phyloP scores from a whole-genome alignment of 1,284 basidiomycete genomes.

The Ceraceosorus guamensis region DNA sequence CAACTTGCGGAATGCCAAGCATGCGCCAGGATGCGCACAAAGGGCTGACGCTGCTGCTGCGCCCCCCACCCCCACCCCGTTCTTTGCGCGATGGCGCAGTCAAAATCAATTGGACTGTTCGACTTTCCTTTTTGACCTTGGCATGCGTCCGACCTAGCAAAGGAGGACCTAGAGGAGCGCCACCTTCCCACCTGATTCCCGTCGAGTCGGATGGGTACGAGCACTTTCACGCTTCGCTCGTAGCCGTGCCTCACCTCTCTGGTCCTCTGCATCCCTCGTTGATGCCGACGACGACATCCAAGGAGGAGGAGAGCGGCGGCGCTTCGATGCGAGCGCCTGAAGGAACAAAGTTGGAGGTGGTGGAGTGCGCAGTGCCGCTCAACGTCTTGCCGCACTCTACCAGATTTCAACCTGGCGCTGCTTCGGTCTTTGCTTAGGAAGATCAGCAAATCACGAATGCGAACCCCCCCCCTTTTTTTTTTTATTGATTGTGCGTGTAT shows the following conservation, averaged over 20 bases:
- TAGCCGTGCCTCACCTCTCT: conserved; percentile 19
- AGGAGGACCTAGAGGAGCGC: conserved; percentile 8
- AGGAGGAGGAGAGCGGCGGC: not conserved
- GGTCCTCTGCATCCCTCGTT: not conserved
- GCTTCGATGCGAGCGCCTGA: not conserved
- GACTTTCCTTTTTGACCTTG: conserved; percentile 35
- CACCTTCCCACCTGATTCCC: conserved; percentile 30
- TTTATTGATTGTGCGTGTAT: too few relatives aligned
- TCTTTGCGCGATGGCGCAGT: conserved; percentile 9
- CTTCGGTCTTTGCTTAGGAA: conserved; percentile 25
- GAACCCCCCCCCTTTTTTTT: too few relatives aligned
- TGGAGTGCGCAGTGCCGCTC: conserved; percentile 43
- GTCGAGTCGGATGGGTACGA: conserved; percentile 29
- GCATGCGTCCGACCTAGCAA: conserved; percentile 10
- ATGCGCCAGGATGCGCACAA: not conserved
- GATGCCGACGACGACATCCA: conserved; percentile 1
- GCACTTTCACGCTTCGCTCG: conserved; percentile 28
- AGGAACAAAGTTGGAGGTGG: conserved; percentile 40
- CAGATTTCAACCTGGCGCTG: conserved; percentile 24
- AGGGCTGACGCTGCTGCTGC: not conserved
- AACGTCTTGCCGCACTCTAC: conserved; percentile 36
- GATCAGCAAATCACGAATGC: not conserved
- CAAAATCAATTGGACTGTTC: conserved; percentile 35
- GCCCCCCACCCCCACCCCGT: too few relatives aligned
- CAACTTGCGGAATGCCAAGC: not conserved